phyloP scores from a whole-genome alignment of 257 asterid species.

The Voacanga thouarsii region DNA sequence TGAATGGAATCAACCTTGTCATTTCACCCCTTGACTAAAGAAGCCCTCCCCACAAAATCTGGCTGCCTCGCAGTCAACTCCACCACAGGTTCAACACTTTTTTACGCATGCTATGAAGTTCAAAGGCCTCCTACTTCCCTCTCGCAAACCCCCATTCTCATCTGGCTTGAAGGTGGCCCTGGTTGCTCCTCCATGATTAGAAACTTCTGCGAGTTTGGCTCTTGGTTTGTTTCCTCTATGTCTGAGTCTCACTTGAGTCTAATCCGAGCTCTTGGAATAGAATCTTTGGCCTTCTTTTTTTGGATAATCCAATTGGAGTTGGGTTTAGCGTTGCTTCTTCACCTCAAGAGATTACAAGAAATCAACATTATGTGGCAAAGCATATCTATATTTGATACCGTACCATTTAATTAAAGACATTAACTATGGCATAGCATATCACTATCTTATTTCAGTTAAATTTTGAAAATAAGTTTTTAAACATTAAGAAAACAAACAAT shows the following conservation, averaged over 20 bases:
- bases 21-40: slow-evolving; percentile 29
- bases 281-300: slow-evolving; percentile 55
- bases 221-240: slow-evolving; percentile 45
- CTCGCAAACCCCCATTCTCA: slow-evolving; percentile 49
- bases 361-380: too few species aligned
- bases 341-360: too few species aligned
- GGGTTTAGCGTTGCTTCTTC: too few species aligned
- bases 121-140: slow-evolving; percentile 26
- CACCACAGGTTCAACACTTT: slow-evolving; percentile 61
- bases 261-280: slow-evolving; percentile 65
- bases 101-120: slow-evolving; percentile 72
- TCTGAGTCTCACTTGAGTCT: slow-evolving; percentile 22
- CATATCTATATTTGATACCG: too few species aligned
- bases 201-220: slow-evolving; percentile 74
- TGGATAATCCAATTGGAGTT: too few species aligned
- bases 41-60: slow-evolving; percentile 65
- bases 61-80: slow-evolving; percentile 66
- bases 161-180: slow-evolving; percentile 90
- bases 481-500: too few species aligned
- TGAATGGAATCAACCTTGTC: too few species aligned
- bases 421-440: too few species aligned
- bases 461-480: too few species aligned
- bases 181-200: slow-evolving; percentile 80
- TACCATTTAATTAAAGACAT: too few species aligned
- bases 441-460: too few species aligned